A percentile compares a stretch with the other conserved stretches of the same genome.
Evolutionary conservation across 75 land plant species (phyloP).

Genomic region (Cupressus sempervirens): DNA sequence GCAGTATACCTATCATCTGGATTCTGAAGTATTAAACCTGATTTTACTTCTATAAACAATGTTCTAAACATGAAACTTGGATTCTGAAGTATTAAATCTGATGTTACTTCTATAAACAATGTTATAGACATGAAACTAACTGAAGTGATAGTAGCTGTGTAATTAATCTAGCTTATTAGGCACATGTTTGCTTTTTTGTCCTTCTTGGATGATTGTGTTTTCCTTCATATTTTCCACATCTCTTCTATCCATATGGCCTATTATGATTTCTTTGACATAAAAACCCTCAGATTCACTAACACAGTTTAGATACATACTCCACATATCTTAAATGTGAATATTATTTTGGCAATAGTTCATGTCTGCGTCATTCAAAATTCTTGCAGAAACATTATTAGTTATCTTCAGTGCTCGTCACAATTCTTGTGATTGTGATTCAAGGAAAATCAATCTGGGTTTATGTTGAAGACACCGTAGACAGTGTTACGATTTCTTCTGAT

Average conservation of each 20-base stretch:
- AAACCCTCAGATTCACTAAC: background rate
- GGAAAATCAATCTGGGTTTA: background rate
- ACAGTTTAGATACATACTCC: background rate
- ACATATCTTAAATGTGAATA: background rate
- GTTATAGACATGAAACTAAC: background rate
- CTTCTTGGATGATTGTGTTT: background rate
- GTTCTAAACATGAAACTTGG: background rate
- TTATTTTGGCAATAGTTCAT: background rate
- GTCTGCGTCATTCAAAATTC: background rate
- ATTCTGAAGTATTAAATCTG: background rate
- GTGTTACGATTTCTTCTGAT: background rate
- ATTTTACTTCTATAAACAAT: background rate
- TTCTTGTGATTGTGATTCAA: background rate
- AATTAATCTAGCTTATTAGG: background rate
- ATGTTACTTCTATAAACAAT: background rate
- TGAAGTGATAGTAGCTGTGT: background rate
- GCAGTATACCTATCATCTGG: background rate
- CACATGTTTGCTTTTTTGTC: background rate
- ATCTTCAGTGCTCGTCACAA: background rate
- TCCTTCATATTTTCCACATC: background rate
- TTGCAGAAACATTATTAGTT: background rate
- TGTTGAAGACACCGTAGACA: background rate
- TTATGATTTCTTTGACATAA: background rate
- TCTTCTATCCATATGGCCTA: background rate
- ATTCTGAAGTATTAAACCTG: background rate